Evolutionary conservation across 768 basidiomycete genomes (phyloP).

Genomic region (Postia placenta): DNA sequence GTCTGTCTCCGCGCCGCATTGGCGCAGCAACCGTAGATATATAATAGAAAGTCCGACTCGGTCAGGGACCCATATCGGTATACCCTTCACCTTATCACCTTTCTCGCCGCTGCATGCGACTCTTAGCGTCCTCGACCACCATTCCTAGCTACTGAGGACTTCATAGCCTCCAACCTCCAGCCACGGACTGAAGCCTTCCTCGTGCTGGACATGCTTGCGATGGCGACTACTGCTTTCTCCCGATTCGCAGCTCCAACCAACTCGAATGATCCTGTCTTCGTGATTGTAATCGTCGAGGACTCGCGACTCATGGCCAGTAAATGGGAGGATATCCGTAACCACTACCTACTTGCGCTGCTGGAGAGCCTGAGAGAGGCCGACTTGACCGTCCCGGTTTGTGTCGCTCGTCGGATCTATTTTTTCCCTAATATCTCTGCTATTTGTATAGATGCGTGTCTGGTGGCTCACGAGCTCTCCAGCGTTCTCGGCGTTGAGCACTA

Average conservation of each 20-base stretch:
- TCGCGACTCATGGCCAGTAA: constrained; percentile 16
- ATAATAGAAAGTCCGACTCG: constrained; percentile 21
- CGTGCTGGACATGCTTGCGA: constrained; percentile 12
- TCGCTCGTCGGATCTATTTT: neutral
- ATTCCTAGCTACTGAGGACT: neutral
- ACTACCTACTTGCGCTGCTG: constrained; percentile 21
- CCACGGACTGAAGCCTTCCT: no score
- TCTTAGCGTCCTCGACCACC: neutral
- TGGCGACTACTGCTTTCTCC: constrained; percentile 15
- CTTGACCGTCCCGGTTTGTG: constrained; percentile 17
- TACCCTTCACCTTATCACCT: constrained; percentile 20
- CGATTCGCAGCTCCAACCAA: constrained; percentile 16
- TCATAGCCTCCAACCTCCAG: no score
- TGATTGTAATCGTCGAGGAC: constrained; percentile 25
- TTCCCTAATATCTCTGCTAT: neutral
- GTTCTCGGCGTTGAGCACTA: constrained; percentile 6
- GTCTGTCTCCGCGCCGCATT: constrained; percentile 5
- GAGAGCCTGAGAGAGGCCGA: constrained; percentile 18
- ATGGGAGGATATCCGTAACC: constrained; percentile 21
- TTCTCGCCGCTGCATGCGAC: constrained; percentile 14
- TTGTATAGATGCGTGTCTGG: constrained; percentile 9
- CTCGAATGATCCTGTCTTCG: constrained; percentile 20
- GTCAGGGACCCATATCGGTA: constrained; percentile 21
- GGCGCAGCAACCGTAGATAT: constrained; percentile 1
- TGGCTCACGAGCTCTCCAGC: constrained; percentile 20